Evolutionary conservation across 2,329 filamentous ascomycete species (phyloP), one percentile per base, ranked within the genome.

Genomic region (Fusarium setosum): DNA sequence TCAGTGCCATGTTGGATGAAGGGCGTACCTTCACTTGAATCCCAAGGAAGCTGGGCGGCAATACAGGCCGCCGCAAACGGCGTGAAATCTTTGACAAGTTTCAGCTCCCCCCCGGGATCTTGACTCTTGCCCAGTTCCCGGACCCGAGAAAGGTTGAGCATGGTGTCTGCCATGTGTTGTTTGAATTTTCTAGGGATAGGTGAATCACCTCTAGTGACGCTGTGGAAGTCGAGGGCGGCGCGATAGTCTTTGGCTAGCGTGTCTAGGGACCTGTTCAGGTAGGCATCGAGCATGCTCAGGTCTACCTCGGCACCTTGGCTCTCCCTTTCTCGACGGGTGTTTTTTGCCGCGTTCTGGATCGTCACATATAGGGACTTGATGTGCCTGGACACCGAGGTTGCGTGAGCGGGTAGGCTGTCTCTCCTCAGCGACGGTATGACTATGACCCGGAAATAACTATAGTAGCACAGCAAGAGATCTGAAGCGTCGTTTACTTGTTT

Each of bases 381-480:
- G 3, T 20, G 20, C 12, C 24, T 18, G 3, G 7, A 9, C 2
- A 57, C 50, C 8, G 20, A 2, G 5, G 29, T 21, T 3, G 48
- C 44, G 4, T 17, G 15, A 0, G 50, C 34, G 0, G 56, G 56
- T 0, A 52, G 15, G 4, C 38, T 58, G 1, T 4, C 26, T 5
- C 12, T 40, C 11, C 24, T 51, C 9, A 45, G n/a, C 0, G 48
- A 50, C 1, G 61, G 56, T 4, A 66, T 35, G 2, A 51, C 17
- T 1, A 61, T 31, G 2, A 66, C 63, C 5, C 20, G 24, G 20
- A 66, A 61, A 8, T 58, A 62, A 1, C 51, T 45, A 20, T 66
- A 66, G 31, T 63, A 66, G 4, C 60, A 63, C 12, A 10, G 12
- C 0, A 66, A 23, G 2, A 63, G 24, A 7, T 60, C 60, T 0